Conservation (phyloP, 2,329 filamentous ascomycete genomes). For the Daldinia sp. region DNA sequence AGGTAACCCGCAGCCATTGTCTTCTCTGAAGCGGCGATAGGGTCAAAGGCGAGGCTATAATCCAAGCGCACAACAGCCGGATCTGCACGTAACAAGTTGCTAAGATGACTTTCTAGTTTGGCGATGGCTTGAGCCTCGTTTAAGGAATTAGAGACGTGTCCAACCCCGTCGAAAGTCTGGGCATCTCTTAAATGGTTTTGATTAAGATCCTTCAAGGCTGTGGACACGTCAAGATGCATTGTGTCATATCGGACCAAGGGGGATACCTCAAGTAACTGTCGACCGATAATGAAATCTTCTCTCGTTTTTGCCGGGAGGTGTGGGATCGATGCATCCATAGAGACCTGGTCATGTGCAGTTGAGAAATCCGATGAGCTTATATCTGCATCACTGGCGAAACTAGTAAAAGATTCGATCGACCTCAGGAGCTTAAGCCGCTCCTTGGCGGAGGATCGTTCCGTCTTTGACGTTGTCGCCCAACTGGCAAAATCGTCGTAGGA, state of each 20-base stretch:
- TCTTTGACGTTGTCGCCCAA: slow-evolving; percentile 49
- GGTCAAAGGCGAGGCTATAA: slow-evolving; percentile 70
- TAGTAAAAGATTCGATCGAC: slow-evolving; percentile 66
- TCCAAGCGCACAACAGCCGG: slow-evolving; percentile 61
- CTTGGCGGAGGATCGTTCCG: slow-evolving; percentile 14
- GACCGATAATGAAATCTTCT: slow-evolving; percentile 65
- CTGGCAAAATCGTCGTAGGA: slow-evolving; percentile 55
- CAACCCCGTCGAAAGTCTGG: neutral
- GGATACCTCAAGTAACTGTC: slow-evolving; percentile 62
- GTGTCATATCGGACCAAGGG: slow-evolving; percentile 51
- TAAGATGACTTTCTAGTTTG: slow-evolving; percentile 57
- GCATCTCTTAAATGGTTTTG: slow-evolving; percentile 40
- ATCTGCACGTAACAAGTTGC: slow-evolving; percentile 40
- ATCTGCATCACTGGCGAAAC: slow-evolving; percentile 75
- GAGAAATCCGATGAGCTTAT: slow-evolving; percentile 65
- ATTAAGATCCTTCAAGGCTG: slow-evolving; percentile 52
- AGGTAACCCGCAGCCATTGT: slow-evolving; percentile 59
- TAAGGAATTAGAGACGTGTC: slow-evolving; percentile 26
- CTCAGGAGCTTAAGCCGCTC: slow-evolving; percentile 57
- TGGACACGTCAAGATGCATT: slow-evolving; percentile 50
- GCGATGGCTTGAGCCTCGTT: slow-evolving; percentile 41
- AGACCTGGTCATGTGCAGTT: slow-evolving; percentile 55
- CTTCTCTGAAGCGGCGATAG: slow-evolving; percentile 66
- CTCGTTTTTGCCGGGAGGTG: slow-evolving; percentile 60
- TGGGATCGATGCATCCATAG: slow-evolving; percentile 73